Conservation (phyloP, 306 rosid genomes). For the Clitoria ternatea region DNA sequence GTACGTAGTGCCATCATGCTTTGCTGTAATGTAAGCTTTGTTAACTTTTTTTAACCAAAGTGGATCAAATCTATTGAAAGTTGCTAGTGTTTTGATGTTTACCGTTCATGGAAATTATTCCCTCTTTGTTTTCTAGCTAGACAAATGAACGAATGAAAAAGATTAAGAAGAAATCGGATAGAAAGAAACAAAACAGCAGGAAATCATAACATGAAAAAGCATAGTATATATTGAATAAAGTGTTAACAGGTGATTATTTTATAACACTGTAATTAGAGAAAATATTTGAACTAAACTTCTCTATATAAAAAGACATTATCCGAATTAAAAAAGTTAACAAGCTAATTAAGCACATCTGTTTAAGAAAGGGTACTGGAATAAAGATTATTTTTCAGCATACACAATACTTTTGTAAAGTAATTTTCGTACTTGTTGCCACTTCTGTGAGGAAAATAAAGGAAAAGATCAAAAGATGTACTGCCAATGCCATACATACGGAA, state of each 20-base stretch:
- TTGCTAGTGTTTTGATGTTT: neutral
- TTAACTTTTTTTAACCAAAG: conserved; percentile 23
- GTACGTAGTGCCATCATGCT: conserved; percentile 11
- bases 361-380: neutral
- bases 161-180: neutral
- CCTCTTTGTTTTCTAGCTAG: neutral
- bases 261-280: too few species aligned
- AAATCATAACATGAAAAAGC: neutral
- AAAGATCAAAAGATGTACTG: neutral
- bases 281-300: too few species aligned
- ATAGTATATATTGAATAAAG: too few species aligned
- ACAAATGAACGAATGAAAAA: neutral
- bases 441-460: neutral
- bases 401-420: neutral
- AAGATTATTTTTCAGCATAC: neutral
- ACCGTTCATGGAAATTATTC: neutral
- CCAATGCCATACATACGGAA: neutral
- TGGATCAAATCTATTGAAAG: conserved; percentile 23
- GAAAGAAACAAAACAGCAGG: neutral
- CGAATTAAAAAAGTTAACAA: too few species aligned
- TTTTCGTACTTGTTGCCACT: neutral
- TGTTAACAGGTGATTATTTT: too few species aligned
- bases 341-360: neutral
- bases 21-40: conserved; percentile 17
- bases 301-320: too few species aligned